Conservation (phyloP, 805 yeast species). For the Osmozyma mogii region DNA sequence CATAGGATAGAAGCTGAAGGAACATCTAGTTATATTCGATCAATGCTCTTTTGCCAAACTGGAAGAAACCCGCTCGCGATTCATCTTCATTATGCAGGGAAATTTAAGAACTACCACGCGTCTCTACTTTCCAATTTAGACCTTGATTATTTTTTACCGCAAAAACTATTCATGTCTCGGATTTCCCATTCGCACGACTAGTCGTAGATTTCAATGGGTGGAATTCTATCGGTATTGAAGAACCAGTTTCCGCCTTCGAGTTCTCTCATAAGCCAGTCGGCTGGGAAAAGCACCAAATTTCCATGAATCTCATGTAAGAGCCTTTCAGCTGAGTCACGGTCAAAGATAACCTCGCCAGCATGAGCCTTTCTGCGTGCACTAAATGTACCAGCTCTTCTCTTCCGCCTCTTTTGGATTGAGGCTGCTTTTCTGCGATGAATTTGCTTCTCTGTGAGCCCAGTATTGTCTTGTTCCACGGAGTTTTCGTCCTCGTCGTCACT, state of each 20-base stretch:
- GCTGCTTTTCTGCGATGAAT: constrained; percentile 1
- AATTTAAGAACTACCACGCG: no score
- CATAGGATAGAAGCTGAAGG: constrained; percentile 30
- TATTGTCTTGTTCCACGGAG: background rate
- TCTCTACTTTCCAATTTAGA: no score
- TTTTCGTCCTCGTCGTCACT: background rate
- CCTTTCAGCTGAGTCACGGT: constrained; percentile 68
- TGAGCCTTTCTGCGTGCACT: constrained; percentile 26
- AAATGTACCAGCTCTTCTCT: constrained; percentile 31
- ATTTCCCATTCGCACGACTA: no score
- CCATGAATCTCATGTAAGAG: constrained; percentile 72
- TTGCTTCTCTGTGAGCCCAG: background rate
- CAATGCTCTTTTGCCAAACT: no score
- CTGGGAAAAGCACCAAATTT: constrained; percentile 83
- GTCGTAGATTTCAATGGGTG: constrained; percentile 84
- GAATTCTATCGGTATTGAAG: constrained; percentile 84
- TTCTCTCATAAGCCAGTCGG: constrained; percentile 83
- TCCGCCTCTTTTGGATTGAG: constrained; percentile 12
- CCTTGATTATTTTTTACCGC: no score
- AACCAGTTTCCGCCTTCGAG: constrained; percentile 93
- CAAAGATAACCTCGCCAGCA: constrained; percentile 48
- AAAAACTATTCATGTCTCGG: no score
- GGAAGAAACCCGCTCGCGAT: no score
- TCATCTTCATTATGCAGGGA: no score
- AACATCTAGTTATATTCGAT: no score